Evolutionary conservation across 1,284 basidiomycete species (phyloP), one percentile per base, ranked within the genome.

Genomic region (Austroboletus rostrupii): DNA sequence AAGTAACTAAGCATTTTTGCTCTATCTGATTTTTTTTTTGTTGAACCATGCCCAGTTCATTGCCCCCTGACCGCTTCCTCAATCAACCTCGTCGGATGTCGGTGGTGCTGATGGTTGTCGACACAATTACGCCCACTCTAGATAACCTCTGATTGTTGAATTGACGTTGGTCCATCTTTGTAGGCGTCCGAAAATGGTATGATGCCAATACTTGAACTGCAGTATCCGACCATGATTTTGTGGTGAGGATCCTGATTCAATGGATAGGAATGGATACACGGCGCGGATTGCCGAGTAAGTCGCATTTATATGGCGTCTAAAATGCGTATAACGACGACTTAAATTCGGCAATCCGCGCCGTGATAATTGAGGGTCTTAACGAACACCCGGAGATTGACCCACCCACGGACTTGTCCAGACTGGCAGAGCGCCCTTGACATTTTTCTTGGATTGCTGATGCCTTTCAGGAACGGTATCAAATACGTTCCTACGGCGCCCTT

Each of bases 201-300:
- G 81, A 87, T 54, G 92, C 93, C 0, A 79, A 9, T 73, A 83
- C 29, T 98, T 97, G 61, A 97, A 93, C 68, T 80, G 87, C 67
- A 72, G 81, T 33, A 85, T 98, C 53, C 78, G 95, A 13, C 95
- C 94, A 0, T 98, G 95, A 94, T 92, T 98, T 72, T 78, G 83
- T 21, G 95, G 94, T 5, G 81, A 83, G 29, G 90, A 94, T 64
- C 84, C 86, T 2, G 81, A 82, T 56, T 68, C 76, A 4, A n/a
- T n/a, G n/a, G n/a, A n/a, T n/a, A n/a, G n/a, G n/a, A n/a, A n/a
- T n/a, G n/a, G n/a, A n/a, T n/a, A n/a, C n/a, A n/a, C n/a, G n/a
- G n/a, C n/a, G n/a, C n/a, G n/a, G n/a, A n/a, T n/a, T n/a, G n/a
- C n/a, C n/a, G n/a, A n/a, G n/a, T n/a, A n/a, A n/a, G n/a, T n/a